Evolutionary conservation across 139 green algal species (phyloP).

Genomic region (Chlamydomonas sp.): DNA sequence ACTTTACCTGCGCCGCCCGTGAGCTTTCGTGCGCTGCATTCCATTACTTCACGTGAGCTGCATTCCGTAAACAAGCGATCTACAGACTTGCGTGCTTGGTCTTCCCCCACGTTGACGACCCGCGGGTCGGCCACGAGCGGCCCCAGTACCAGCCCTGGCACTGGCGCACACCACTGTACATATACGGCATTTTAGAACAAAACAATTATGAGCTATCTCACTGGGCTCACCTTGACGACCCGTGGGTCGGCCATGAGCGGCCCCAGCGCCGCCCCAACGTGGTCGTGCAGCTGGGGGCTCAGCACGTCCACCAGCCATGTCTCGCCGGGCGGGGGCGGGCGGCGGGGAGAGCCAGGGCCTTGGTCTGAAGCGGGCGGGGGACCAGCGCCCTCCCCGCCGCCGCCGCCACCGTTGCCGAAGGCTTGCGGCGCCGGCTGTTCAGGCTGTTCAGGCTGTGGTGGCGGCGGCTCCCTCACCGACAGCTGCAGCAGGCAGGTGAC

Average conservation of each 20-base stretch:
- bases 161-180: no score
- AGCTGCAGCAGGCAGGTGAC: slow-evolving; percentile 84
- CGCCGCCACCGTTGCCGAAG: neutral
- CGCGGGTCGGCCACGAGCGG: slow-evolving; percentile 63
- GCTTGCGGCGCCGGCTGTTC: neutral
- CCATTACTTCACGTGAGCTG: neutral
- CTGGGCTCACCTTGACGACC: slow-evolving; percentile 62
- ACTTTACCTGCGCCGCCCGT: neutral
- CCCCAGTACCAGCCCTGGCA: slow-evolving; percentile 43
- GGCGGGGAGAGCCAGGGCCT: no score
- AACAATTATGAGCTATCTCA: neutral
- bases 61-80: neutral
- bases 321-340: neutral
- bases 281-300: slow-evolving; percentile 61
- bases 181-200: neutral
- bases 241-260: slow-evolving; percentile 63
- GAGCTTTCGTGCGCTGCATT: neutral
- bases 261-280: slow-evolving; percentile 59
- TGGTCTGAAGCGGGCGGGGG: no score
- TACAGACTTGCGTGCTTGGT: no score
- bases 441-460: neutral
- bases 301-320: slow-evolving; percentile 82
- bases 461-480: slow-evolving; percentile 51
- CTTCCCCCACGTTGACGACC: slow-evolving; percentile 62
- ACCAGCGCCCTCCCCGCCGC: neutral